Evolutionary conservation across 306 rosid genomes (phyloP), one percentile per base, ranked within the genome.

Genomic region (Corylus avellana): DNA sequence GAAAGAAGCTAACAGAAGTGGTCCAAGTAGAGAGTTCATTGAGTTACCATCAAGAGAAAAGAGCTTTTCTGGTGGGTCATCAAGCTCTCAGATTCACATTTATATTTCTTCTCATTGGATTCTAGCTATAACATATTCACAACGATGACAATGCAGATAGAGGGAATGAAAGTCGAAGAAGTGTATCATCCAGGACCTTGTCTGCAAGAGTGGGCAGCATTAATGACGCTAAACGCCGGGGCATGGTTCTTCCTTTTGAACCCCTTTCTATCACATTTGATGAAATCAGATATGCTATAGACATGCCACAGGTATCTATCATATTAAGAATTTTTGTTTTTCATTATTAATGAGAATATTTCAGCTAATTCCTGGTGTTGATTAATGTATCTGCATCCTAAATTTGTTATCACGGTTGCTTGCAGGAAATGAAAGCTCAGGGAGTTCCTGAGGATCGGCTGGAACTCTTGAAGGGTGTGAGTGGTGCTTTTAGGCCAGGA

Each of bases 401-500:
- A 50, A 51, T 62, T 79, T 44, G 53, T 22, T 75, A 27, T 79
- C 68, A 48, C 85, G 61, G 18, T 68, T 77, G 74, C 80, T 68
- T 79, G 69, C 80, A 94, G 98, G 98, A 89, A 88, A 91, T 94
- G 93, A 94, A 87, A 85, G 78, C 71, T 75, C 90, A 87, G 83
- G 98, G 97, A 20, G 73, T 86, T 79, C 63, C 72, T 27, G 91
- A 87, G 75, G 92, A 91, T 59, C 82, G 86, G 75, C 88, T 94
- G 76, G 90, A 85, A 83, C 93, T 94, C 85, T 85, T 94, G 79
- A 94, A 90, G 84, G 94, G 98, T 56, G 87, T 94, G 76, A 89
- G 81, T n/a, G 98, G 98, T 82, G 87, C 97, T 46, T 94, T 94
- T 79, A 91, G 98, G 82, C 97, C 97, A 14, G 98, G 97, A 82